Evolutionary conservation across 2,329 filamentous ascomycete species (phyloP), one percentile per base, ranked within the genome.

Genomic region (Penicillium sp.): DNA sequence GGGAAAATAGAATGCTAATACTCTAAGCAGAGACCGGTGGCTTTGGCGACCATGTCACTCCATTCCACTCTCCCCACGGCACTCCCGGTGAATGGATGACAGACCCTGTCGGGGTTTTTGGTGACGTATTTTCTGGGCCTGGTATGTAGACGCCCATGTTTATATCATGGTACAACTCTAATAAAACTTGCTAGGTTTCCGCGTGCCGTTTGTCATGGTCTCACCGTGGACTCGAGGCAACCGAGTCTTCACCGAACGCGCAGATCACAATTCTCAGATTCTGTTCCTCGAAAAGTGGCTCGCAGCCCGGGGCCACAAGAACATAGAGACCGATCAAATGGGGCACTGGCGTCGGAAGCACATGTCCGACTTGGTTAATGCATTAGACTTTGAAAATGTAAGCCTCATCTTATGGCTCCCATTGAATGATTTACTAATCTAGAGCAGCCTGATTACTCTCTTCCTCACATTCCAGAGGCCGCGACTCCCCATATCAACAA

Each of bases 181-280:
- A 33, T 2, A 1, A 33, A 7, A 33, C 5, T 33, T 33, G 31
- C 31, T 33, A 33, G 31, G 31, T 14, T 33, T 82, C 64, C 80
- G 82, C 9, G 72, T 84, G 2, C 82, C 82, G 0, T 81, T 84
- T 57, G 80, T 81, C 61, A 82, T 84, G 68, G 74, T 84, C 53
- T 84, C 82, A 0, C 82, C 82, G 0, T 85, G 80, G 76, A 84
- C 82, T 0, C 79, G 82, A 14, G 79, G 80, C 11, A 79, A 78
- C 10, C 77, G 80, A 21, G 81, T 85, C 2, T 83, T 82, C 59
- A 82, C 80, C 0, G 82, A 84, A 63, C 79, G 80, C 44, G 75
- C 78, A 7, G 82, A 84, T 62, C 82, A 84, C 67, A 83, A 77
- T 60, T 84, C 82, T 0, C 82, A 84, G 56, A 80, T 84, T 31